Conservation (phyloP, 2,329 filamentous ascomycete genomes). For the Penicillium aurantiogriseum region DNA sequence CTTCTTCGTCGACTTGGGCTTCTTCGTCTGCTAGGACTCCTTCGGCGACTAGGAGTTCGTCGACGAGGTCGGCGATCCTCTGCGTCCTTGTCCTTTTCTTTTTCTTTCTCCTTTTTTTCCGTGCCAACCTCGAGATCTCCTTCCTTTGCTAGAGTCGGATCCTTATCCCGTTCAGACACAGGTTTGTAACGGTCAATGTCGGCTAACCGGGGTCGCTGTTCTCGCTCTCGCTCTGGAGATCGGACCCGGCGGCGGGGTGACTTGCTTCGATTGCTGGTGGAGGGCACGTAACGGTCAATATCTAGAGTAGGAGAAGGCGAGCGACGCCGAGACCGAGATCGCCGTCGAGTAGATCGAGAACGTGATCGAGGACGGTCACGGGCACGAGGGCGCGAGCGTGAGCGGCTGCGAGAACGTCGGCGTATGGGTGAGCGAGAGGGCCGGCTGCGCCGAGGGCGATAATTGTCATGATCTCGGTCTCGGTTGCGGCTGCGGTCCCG, state of each 20-base stretch:
- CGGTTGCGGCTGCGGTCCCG: conserved; percentile 25
- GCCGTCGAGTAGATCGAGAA: conserved; percentile 23
- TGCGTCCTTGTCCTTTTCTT: conserved; percentile 22
- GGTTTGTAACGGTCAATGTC: conserved; percentile 50
- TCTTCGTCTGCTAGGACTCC: conserved; percentile 19
- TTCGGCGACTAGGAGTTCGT: conserved; percentile 19
- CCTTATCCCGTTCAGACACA: conserved; percentile 32
- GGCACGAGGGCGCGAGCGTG: conserved; percentile 15
- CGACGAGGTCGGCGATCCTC: conserved; percentile 23
- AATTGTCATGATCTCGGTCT: conserved; percentile 26
- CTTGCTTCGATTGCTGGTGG: conserved; percentile 42
- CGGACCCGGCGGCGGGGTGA: conserved; percentile 42
- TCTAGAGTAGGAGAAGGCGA: conserved; percentile 38
- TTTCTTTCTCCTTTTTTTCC: conserved; percentile 15
- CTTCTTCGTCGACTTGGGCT: conserved; percentile 19
- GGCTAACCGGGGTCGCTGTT: conserved; percentile 33
- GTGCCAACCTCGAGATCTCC: conserved; percentile 1
- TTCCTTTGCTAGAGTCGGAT: conserved; percentile 23
- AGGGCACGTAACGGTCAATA: conserved; percentile 46
- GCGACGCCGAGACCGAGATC: conserved; percentile 35
- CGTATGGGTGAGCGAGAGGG: conserved; percentile 27
- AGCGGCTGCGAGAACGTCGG: conserved; percentile 15
- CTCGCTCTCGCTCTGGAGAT: conserved; percentile 37
- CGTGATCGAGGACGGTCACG: conserved; percentile 17
- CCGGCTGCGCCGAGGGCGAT: conserved; percentile 26